Percentiles rank a stretch among this genome's conserved stretches.
Conservation (phyloP, 805 yeast species). For the Cyberlindnera misumaiensis region DNA sequence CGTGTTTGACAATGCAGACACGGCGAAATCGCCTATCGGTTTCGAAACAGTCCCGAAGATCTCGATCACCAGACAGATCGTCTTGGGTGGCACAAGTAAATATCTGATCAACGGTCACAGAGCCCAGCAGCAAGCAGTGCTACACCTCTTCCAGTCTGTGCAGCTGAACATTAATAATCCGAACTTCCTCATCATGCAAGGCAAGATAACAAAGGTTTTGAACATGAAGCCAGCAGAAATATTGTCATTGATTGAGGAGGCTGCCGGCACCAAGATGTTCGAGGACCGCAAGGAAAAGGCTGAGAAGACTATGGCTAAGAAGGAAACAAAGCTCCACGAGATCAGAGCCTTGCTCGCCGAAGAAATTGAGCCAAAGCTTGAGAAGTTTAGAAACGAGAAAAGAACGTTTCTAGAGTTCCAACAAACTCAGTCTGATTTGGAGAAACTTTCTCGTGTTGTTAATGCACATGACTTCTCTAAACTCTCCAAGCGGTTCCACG, state of each 20-base stretch:
- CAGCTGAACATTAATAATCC: conserved; percentile 96
- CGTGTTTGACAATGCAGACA: conserved; percentile 84
- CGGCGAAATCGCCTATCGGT: conserved; percentile 75
- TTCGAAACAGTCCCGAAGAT: conserved; percentile 72
- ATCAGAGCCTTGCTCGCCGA: conserved; percentile 67
- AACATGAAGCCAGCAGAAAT: conserved; percentile 94
- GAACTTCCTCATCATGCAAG: conserved; percentile 96
- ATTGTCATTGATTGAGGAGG: conserved; percentile 88
- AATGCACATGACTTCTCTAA: conserved; percentile 66
- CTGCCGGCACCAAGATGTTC: conserved; percentile 95
- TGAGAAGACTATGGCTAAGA: conserved; percentile 83
- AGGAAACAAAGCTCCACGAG: conserved; percentile 77
- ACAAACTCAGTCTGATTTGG: conserved; percentile 74
- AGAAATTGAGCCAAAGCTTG: conserved; percentile 90
- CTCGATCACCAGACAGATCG: conserved; percentile 86
- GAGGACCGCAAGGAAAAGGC: conserved; percentile 93
- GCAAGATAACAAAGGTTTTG: conserved; percentile 92
- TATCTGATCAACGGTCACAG: conserved; percentile 92
- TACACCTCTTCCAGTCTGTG: conserved; percentile 86
- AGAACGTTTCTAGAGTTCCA: conserved; percentile 80
- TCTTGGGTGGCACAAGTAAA: conserved; percentile 86
- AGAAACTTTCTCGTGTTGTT: conserved; percentile 63
- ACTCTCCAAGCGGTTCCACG: conserved; percentile 33
- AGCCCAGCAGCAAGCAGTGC: conserved; percentile 90
- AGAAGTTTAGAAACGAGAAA: conserved; percentile 73